Conservation (phyloP, 2,329 filamentous ascomycete genomes). For the Colletotrichum sp. region DNA sequence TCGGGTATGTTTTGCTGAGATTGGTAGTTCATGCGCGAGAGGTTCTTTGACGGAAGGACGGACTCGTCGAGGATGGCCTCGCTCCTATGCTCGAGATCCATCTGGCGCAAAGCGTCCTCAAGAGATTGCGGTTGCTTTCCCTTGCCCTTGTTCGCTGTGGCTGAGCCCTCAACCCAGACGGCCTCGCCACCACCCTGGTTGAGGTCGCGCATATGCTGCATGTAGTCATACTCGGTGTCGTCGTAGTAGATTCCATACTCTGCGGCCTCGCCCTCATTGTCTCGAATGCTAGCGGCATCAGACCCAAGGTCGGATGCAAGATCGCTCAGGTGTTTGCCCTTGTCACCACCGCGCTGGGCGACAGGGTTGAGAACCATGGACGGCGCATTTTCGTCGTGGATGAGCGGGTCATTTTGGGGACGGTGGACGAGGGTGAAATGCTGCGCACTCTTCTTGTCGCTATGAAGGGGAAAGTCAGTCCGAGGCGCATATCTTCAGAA, state of each 20-base stretch:
- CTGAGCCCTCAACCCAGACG: constrained; percentile 79
- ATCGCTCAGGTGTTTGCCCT: constrained; percentile 74
- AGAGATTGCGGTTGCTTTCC: constrained; percentile 78
- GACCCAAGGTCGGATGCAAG: constrained; percentile 77
- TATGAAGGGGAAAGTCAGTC: constrained; percentile 33
- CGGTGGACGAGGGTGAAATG: constrained; percentile 96
- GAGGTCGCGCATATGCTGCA: constrained; percentile 97
- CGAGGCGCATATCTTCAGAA: neutral
- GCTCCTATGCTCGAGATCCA: constrained; percentile 60
- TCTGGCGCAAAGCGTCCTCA: constrained; percentile 78
- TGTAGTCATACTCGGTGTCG: constrained; percentile 97
- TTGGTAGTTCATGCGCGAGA: constrained; percentile 81
- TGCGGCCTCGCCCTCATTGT: constrained; percentile 95
- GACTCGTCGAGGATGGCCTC: constrained; percentile 72
- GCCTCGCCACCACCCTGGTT: constrained; percentile 74
- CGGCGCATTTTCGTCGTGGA: constrained; percentile 88
- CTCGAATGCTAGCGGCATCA: constrained; percentile 69
- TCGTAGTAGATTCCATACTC: constrained; percentile 94
- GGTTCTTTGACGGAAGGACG: constrained; percentile 79
- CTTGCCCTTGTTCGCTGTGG: constrained; percentile 68
- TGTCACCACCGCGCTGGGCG: constrained; percentile 43
- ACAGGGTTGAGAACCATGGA: constrained; percentile 87
- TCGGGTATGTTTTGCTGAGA: constrained; percentile 94
- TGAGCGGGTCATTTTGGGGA: constrained; percentile 95
- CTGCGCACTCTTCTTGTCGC: constrained; percentile 87